These are phyloP conservation scores for Cordyceps cateniannulata DNA, from an alignment of 2,329 filamentous ascomycete genomes.

Conservation along the genomic window DNA sequence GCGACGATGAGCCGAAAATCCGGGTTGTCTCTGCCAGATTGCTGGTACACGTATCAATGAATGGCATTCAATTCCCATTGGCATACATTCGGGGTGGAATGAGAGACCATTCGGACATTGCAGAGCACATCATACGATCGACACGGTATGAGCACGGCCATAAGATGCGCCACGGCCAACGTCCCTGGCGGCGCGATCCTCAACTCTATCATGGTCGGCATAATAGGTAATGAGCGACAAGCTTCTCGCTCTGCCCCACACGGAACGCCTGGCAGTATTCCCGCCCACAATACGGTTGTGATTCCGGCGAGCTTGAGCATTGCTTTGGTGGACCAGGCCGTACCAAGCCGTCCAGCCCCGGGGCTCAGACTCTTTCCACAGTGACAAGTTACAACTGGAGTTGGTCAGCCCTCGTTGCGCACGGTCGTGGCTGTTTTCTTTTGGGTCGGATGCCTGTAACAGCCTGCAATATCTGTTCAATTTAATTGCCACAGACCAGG, in stretches of 20 bases:
- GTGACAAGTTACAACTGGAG: constrained; percentile 1
- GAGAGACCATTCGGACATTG: not conserved
- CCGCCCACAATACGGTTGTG: constrained; percentile 9
- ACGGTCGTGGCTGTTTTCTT: constrained; percentile 5
- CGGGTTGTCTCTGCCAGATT: not conserved
- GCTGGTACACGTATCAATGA: not conserved
- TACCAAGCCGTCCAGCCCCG: constrained; percentile 6
- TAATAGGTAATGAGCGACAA: not conserved
- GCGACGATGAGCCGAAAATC: constrained; percentile 5
- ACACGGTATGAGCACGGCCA: not conserved
- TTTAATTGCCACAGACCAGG: constrained; percentile 1
- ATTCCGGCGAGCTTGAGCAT: constrained; percentile 1
- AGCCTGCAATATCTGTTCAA: constrained; percentile 8
- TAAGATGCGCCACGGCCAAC: not conserved
- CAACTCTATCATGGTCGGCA: constrained; percentile 7
- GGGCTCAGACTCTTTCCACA: constrained; percentile 2
- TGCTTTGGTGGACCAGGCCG: not conserved
- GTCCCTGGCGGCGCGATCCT: constrained; percentile 5
- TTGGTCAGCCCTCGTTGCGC: constrained; percentile 7
- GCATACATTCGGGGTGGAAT: not conserved
- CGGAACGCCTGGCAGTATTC: constrained; percentile 11
- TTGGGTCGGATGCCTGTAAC: constrained; percentile 5
- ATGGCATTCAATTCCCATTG: too few species aligned
- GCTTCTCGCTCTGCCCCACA: constrained; percentile 6
- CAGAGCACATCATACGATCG: not conserved